Evolutionary conservation across 345 rosid genomes (phyloP).

Genomic region (Euphorbia tirucalli): DNA sequence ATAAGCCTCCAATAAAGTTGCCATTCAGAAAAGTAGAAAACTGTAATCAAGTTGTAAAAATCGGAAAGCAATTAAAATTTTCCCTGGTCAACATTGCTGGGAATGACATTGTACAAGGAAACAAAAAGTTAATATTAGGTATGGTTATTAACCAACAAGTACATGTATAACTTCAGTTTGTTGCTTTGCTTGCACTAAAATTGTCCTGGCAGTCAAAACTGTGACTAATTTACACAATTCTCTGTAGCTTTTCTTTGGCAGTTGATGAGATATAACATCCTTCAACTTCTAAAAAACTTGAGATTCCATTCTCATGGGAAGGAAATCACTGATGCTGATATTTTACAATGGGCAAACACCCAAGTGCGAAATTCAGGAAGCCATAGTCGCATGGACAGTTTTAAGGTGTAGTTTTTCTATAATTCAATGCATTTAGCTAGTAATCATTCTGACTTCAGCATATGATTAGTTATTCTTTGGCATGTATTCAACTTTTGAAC

Average conservation of each 20-base stretch:
- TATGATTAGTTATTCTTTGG: too few species aligned
- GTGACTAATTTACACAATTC: slow-evolving; percentile 7
- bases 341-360: slow-evolving; percentile 86
- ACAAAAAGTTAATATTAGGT: slow-evolving; percentile 91
- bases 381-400: slow-evolving; percentile 70
- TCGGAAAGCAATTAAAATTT: slow-evolving; percentile 93
- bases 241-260: slow-evolving; percentile 89
- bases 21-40: slow-evolving; percentile 98
- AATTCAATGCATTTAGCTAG: background rate
- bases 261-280: slow-evolving; percentile 87
- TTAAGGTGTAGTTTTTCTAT: slow-evolving; percentile 53
- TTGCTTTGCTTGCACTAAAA: background rate
- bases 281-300: slow-evolving; percentile 89
- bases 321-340: slow-evolving; percentile 79
- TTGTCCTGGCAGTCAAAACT: background rate
- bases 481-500: background rate
- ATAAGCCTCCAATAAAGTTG: slow-evolving; percentile 92
- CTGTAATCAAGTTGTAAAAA: slow-evolving; percentile 90
- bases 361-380: slow-evolving; percentile 68
- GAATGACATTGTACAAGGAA: slow-evolving; percentile 90
- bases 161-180: background rate
- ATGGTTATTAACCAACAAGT: slow-evolving; percentile 17
- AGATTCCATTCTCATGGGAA: slow-evolving; percentile 88
- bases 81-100: slow-evolving; percentile 96
- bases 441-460: background rate